A percentile compares a stretch with the other conserved stretches of the same genome.
phyloP scores from a whole-genome alignment of 768 basidiomycete species.

The Russula olivacea region DNA sequence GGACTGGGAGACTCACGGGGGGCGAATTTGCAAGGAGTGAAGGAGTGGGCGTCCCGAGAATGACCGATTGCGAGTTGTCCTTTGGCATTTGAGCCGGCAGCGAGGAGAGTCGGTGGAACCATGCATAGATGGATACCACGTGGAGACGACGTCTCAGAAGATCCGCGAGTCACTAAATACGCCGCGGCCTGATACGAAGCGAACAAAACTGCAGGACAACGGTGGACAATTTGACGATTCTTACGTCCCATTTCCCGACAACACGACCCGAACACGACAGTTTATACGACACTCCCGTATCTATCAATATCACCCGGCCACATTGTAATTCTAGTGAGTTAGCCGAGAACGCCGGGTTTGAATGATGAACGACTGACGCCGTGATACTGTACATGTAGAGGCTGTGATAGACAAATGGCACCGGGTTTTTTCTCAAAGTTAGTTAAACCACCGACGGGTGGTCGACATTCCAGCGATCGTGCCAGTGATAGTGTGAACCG shows the following conservation, averaged over 20 bases:
- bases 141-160: no score
- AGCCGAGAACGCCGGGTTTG: background rate
- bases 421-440: slow-evolving; percentile 15
- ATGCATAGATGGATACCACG: background rate
- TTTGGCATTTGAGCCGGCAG: slow-evolving; percentile 46
- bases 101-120: slow-evolving; percentile 28
- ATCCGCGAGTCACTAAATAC: no score
- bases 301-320: background rate
- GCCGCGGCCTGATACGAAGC: no score
- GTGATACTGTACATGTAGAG: no score
- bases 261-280: background rate
- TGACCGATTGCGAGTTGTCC: slow-evolving; percentile 43
- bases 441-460: slow-evolving; percentile 4
- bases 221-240: background rate
- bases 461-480: background rate
- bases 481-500: background rate
- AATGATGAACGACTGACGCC: background rate
- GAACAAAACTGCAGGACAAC: no score
- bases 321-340: background rate
- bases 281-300: background rate
- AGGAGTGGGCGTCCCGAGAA: slow-evolving; percentile 37
- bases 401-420: slow-evolving; percentile 9
- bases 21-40: slow-evolving; percentile 36
- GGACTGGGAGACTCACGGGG: slow-evolving; percentile 23
- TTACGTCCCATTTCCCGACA: background rate